Evolutionary conservation across 352 stramenopile genomes (phyloP).

Genomic region (Thalassiosira exigua): DNA sequence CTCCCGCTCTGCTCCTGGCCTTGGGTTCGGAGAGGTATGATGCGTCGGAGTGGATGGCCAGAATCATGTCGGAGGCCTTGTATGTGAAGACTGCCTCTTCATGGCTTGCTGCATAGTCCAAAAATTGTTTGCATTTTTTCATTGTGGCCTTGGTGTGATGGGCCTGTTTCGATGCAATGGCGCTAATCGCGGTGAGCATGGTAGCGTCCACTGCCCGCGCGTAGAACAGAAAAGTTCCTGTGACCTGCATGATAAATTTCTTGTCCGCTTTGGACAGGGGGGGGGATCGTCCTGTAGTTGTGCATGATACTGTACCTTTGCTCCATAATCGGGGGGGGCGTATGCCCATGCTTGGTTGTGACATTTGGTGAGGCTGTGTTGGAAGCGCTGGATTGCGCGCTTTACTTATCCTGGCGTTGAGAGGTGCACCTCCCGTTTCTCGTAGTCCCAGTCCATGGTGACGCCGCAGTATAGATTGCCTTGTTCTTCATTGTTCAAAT

Average conservation of each 20-base stretch:
- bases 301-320: too few species aligned
- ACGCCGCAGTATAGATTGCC: too few species aligned
- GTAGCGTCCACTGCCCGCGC: slow-evolving; percentile 50
- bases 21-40: slow-evolving; percentile 39
- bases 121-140: slow-evolving; percentile 19
- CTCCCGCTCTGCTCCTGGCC: slow-evolving; percentile 13
- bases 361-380: too few species aligned
- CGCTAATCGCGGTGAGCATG: slow-evolving; percentile 31
- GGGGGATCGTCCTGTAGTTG: too few species aligned
- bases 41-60: slow-evolving; percentile 42
- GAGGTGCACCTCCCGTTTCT: too few species aligned
- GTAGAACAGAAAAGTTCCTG: slow-evolving; percentile 47
- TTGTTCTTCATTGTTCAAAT: too few species aligned
- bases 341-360: too few species aligned
- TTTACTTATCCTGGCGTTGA: too few species aligned
- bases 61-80: slow-evolving; percentile 47
- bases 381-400: too few species aligned
- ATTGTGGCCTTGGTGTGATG: slow-evolving; percentile 30
- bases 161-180: slow-evolving; percentile 31
- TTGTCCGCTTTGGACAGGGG: too few species aligned
- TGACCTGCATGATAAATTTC: slow-evolving; percentile 29
- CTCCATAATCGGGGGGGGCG: too few species aligned
- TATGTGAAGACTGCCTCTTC: slow-evolving; percentile 40
- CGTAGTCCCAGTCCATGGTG: too few species aligned
- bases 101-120: slow-evolving; percentile 54